Base-by-base conservation (phyloP, 2,329 filamentous ascomycete genomes). In the Trichoderma aggressivum region DNA sequence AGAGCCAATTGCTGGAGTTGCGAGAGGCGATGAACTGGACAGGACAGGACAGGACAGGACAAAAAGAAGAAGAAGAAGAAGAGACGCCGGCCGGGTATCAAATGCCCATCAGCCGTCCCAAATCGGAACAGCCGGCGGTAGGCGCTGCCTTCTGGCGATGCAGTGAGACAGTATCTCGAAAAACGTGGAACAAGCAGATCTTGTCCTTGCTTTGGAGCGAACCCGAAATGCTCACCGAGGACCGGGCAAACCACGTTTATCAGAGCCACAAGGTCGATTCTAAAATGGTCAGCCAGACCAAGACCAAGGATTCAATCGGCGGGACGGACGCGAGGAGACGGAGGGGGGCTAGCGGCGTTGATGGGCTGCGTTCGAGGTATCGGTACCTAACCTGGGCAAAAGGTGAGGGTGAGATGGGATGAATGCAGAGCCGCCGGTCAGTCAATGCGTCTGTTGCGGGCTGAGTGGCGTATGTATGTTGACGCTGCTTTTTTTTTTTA, bases 221-320 rank as follows among this genome's bases (percentile, higher is more conserved):
- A 70, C 67, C 67, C 30, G 14, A 70, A 70, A 36, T 32, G 67
- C 67, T 70, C 67, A 70, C 67, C 67, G 67, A 70, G 67, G 36
- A 24, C 30, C 56, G 47, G 32, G 28, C 58, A 55, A 60, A 36
- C 53, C 16, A 59, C 59, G 56, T 34, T 69, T 55, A 47, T 56
- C 7, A 55, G 43, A 56, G 67, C 50, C 43, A 55, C 32, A 63
- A 63, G 39, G 67, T 70, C n/a, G n/a, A n/a, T n/a, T n/a, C 67
- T 70, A 62, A 56, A 39, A n/a, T 59, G 55, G 56, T 43, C 34
- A 24, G 64, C 64, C 39, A 43, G 39, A 43, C 36, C 30, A 32
- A 55, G 36, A 30, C 56, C 36, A 55, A n/a, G 18, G 56, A 59
- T 59, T 61, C 39, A 12, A 61, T 53, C 56, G 39, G 65, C 65